phyloP scores from a whole-genome alignment of 306 rosid species.

The Leucaena leucocephala region DNA sequence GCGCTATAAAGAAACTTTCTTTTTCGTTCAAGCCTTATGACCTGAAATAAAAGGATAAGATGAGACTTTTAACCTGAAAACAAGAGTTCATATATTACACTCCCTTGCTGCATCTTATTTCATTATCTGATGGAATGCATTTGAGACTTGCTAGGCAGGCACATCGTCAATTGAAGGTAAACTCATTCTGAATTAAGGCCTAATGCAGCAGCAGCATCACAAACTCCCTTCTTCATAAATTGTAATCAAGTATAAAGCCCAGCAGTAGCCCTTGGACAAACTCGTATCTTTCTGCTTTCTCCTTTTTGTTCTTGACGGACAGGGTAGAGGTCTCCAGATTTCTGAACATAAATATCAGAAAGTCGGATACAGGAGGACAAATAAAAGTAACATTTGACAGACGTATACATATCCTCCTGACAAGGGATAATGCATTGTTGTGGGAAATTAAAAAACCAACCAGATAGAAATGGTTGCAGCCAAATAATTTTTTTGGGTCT shows the following conservation, averaged over 20 bases:
- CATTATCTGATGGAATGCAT: conserved; percentile 53
- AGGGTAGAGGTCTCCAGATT: conserved; percentile 56
- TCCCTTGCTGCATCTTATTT: conserved; percentile 51
- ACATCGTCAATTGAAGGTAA: conserved; percentile 35
- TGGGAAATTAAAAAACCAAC: background rate
- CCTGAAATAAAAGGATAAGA: conserved; percentile 43
- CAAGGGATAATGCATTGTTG: conserved; percentile 15
- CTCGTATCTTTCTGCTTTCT: conserved; percentile 63
- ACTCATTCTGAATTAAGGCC: background rate
- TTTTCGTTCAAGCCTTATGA: conserved; percentile 38
- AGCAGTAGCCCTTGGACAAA: conserved; percentile 80
- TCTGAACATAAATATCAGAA: conserved; percentile 47
- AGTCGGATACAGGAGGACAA: conserved; percentile 27
- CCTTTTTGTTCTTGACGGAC: conserved; percentile 78
- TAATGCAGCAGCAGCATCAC: background rate
- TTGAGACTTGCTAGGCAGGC: conserved; percentile 44
- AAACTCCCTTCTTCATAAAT: conserved; percentile 43
- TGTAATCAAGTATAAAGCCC: conserved; percentile 75
- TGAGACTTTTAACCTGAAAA: conserved; percentile 45
- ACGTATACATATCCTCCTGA: background rate
- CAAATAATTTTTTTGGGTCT: background rate
- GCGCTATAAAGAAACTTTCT: conserved; percentile 12
- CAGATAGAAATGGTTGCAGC: background rate
- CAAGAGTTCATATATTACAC: conserved; percentile 53
- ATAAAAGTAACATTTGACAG: conserved; percentile 11